Evolutionary conservation across 176 grass and related monocot species (phyloP).

Genomic region (Paspalum vaginatum): DNA sequence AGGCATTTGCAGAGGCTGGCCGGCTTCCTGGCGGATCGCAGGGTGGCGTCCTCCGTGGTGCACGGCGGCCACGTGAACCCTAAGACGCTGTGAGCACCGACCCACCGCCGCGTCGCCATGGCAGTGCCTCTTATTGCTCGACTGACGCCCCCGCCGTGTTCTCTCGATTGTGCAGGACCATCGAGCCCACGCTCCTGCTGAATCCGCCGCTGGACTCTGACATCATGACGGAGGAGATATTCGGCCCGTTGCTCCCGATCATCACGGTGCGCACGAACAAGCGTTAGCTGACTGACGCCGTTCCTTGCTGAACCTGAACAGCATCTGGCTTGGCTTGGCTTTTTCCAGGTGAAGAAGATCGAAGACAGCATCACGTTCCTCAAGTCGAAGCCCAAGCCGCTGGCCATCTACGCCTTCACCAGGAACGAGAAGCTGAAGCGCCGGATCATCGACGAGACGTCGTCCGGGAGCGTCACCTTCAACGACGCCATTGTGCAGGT

Average conservation of each 20-base stretch:
- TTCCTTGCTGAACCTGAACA: background rate
- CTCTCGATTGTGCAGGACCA: conserved; percentile 46
- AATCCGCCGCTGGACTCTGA: conserved; percentile 72
- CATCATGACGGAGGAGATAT: conserved; percentile 87
- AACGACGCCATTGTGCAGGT: conserved; percentile 86
- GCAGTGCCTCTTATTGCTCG: background rate
- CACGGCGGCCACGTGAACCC: conserved; percentile 60
- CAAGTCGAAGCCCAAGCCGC: conserved; percentile 66
- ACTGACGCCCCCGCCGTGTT: too few species aligned
- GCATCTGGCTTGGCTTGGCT: background rate
- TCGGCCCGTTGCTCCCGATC: conserved; percentile 79
- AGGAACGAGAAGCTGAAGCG: conserved; percentile 59
- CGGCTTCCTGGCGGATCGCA: conserved; percentile 54
- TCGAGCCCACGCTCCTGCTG: conserved; percentile 76
- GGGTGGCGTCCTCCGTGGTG: conserved; percentile 55
- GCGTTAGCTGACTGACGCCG: background rate
- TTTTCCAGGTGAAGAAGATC: conserved; percentile 67
- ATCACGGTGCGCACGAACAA: conserved; percentile 51
- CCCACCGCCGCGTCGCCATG: background rate
- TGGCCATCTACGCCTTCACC: conserved; percentile 84
- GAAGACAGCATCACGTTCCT: conserved; percentile 81
- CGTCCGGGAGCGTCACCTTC: conserved; percentile 73
- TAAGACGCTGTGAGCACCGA: conserved; percentile 53
- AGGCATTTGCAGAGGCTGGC: conserved; percentile 60
- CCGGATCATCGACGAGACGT: conserved; percentile 63